A percentile compares a stretch with the other conserved stretches of the same genome.
These are phyloP conservation scores for Lipomyces japonicus DNA, from an alignment of 805 yeast genomes.

Conservation along the genomic window DNA sequence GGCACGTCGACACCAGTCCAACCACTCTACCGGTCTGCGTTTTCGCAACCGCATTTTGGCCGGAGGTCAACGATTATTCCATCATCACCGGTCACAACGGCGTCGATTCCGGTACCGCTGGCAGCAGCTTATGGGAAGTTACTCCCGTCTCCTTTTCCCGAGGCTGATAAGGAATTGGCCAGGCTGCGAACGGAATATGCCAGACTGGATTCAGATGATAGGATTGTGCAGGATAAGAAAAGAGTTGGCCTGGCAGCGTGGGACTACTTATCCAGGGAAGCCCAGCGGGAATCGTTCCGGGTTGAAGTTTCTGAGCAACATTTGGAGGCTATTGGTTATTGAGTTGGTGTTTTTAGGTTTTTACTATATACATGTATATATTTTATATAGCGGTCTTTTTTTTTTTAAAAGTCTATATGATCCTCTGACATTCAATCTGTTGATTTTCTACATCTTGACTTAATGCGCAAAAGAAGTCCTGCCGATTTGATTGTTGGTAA, in stretches of 20 bases:
- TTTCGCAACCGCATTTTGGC: no score
- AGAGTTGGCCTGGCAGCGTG: constrained; percentile 19
- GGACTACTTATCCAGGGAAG: constrained; percentile 19
- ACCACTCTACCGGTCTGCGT: no score
- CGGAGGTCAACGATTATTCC: constrained; percentile 2
- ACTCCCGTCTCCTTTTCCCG: constrained; percentile 23
- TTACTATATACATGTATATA: constrained; percentile 4
- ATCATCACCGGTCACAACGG: constrained; percentile 1
- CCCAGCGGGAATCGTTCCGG: constrained; percentile 16
- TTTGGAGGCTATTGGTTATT: constrained; percentile 19
- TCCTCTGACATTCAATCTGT: constrained; percentile 22
- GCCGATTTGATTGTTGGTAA: background rate
- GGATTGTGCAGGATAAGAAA: constrained; percentile 11
- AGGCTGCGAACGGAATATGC: constrained; percentile 17
- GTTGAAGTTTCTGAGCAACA: constrained; percentile 23
- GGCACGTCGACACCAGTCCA: constrained; percentile 2
- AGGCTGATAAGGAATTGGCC: constrained; percentile 18
- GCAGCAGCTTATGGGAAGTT: constrained; percentile 5
- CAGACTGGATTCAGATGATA: constrained; percentile 12
- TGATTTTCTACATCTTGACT: constrained; percentile 18
- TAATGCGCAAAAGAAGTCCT: constrained; percentile 21
- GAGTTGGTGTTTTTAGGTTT: background rate
- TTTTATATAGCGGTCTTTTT: no score
- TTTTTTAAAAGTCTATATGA: background rate
- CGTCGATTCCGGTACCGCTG: background rate